These are phyloP conservation scores for Hymenoscyphus scutula DNA, from an alignment of 2,329 filamentous ascomycete species.

Conservation along the genomic window DNA sequence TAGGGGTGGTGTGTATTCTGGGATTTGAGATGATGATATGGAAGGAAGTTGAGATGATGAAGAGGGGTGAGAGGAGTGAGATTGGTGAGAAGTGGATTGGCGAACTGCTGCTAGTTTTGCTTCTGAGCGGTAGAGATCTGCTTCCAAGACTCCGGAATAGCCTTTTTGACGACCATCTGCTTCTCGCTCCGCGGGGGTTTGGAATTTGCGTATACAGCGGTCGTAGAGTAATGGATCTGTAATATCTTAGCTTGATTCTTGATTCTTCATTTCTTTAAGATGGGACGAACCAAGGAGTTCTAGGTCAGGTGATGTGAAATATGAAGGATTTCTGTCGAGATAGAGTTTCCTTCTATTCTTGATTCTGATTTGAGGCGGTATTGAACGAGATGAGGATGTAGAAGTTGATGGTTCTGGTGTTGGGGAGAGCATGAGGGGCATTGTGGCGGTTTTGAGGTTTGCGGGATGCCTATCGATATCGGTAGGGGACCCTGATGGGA, in stretches of 20 bases:
- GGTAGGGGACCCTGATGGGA: too few relatives aligned
- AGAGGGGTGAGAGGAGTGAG: neutral
- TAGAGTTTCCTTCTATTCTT: conserved; percentile 38
- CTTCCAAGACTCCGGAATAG: conserved; percentile 38
- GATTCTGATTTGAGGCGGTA: conserved; percentile 28
- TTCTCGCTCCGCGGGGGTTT: conserved; percentile 36
- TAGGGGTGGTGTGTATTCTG: conserved; percentile 14
- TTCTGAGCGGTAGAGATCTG: conserved; percentile 37
- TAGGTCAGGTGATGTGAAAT: conserved; percentile 36
- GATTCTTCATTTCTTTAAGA: neutral
- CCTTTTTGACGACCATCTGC: conserved; percentile 38
- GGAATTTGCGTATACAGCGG: conserved; percentile 36
- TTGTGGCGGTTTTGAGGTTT: conserved; percentile 8
- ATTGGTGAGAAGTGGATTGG: neutral
- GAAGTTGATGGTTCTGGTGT: conserved; percentile 14
- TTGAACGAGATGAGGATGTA: conserved; percentile 9
- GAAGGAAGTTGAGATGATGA: conserved; percentile 9
- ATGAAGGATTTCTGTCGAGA: conserved; percentile 36
- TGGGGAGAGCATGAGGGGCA: conserved; percentile 29
- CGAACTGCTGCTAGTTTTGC: conserved; percentile 36
- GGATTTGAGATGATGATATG: conserved; percentile 12
- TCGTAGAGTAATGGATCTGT: conserved; percentile 38
- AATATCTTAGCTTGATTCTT: conserved; percentile 16
- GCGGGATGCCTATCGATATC: neutral
- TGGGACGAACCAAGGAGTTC: conserved; percentile 34